phyloP scores from a whole-genome alignment of 2,329 filamentous ascomycete genomes.

The Mariannaea sp. region DNA sequence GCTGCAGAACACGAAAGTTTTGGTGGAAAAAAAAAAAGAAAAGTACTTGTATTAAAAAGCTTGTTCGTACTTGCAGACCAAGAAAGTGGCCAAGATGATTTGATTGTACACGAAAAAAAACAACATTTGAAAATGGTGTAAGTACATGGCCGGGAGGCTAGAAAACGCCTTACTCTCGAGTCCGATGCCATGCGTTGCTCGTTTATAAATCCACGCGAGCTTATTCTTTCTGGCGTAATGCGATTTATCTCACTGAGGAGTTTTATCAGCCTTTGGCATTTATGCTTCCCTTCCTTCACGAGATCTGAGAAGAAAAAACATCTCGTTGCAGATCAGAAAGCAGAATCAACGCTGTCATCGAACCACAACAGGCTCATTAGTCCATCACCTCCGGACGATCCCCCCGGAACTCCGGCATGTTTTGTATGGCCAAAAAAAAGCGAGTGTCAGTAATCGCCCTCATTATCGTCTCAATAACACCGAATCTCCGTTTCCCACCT shows the following conservation, averaged over 20 bases:
- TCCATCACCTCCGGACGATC: conserved; percentile 6
- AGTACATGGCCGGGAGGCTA: conserved; percentile 17
- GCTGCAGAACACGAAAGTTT: too few relatives aligned
- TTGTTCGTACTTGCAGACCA: conserved; percentile 11
- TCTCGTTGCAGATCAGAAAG: background rate
- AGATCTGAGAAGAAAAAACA: too few relatives aligned
- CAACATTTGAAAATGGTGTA: conserved; percentile 5
- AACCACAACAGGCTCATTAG: conserved; percentile 5
- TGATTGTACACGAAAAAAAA: conserved; percentile 18
- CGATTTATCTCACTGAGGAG: too few relatives aligned
- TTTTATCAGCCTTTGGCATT: too few relatives aligned
- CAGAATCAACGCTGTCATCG: background rate
- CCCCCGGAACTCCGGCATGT: conserved; percentile 20
- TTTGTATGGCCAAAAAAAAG: conserved; percentile 14
- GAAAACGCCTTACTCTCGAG: background rate
- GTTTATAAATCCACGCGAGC: background rate
- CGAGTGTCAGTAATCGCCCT: conserved; percentile 15
- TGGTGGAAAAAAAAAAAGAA: background rate
- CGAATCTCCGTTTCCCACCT: conserved; percentile 10
- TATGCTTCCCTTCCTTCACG: background rate
- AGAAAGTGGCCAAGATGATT: conserved; percentile 1
- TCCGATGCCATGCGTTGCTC: background rate
- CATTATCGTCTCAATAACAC: conserved; percentile 14
- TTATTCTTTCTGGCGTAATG: too few relatives aligned
- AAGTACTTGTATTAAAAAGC: conserved; percentile 10